These are phyloP conservation scores for Pseudogymnoascus pannorum DNA, from an alignment of 2,329 filamentous ascomycete species.

Conservation along the genomic window DNA sequence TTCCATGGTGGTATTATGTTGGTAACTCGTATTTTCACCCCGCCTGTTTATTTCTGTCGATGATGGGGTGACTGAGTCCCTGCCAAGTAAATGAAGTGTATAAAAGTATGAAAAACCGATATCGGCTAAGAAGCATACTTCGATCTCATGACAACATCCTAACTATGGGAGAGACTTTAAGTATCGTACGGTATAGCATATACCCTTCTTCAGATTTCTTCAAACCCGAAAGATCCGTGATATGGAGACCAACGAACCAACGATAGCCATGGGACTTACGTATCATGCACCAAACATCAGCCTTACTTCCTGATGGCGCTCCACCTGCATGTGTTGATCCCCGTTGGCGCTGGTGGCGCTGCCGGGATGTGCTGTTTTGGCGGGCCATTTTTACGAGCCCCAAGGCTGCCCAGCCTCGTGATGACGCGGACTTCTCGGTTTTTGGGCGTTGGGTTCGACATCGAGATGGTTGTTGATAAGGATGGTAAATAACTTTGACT, in stretches of 20 bases:
- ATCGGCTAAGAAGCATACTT: not conserved
- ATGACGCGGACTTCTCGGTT: not conserved
- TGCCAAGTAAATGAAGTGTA: not conserved
- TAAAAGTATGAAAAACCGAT: not conserved
- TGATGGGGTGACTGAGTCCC: not conserved
- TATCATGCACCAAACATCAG: not conserved
- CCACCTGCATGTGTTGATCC: not conserved
- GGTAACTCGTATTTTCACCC: not conserved
- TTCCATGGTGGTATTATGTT: not conserved
- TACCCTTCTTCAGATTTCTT: no score
- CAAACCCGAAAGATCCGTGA: not conserved
- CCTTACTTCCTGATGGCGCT: not conserved
- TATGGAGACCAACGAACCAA: not conserved
- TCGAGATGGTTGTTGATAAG: not conserved
- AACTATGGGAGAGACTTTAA: not conserved
- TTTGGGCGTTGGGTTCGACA: not conserved
- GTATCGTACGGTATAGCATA: not conserved
- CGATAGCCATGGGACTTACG: not conserved
- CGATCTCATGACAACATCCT: not conserved
- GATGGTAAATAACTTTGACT: not conserved
- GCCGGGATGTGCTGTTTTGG: not conserved
- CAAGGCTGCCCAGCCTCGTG: not conserved
- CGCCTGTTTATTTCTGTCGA: not conserved
- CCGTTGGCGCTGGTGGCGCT: not conserved
- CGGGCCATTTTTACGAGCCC: not conserved